phyloP scores from a whole-genome alignment of 169 alveolate genomes.

The Plasmodium relictum region DNA sequence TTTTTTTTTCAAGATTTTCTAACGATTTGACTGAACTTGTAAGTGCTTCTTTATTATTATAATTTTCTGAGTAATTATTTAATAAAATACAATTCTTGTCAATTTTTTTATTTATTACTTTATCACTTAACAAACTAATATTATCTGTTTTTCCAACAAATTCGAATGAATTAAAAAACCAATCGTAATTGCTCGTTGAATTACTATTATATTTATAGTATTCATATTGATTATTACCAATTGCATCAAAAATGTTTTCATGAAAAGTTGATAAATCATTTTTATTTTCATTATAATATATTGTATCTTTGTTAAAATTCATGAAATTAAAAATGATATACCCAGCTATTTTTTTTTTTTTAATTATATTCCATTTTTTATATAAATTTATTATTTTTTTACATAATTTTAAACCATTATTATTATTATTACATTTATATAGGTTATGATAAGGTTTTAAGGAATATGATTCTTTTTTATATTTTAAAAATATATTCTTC shows the following conservation, averaged over 20 bases:
- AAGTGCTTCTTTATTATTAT: no score
- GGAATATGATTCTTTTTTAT: not conserved
- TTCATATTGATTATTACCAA: not conserved
- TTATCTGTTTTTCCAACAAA: conserved; percentile 56
- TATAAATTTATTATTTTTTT: conserved; percentile 23
- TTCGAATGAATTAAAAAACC: conserved; percentile 74
- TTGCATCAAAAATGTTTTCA: conserved; percentile 11
- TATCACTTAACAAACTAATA: not conserved
- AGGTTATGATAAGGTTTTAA: no score
- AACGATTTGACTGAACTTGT: no score
- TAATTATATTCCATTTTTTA: conserved; percentile 19
- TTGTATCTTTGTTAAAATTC: conserved; percentile 26
- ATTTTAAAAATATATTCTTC: not conserved
- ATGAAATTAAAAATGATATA: conserved; percentile 30
- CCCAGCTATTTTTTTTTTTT: conserved; percentile 48
- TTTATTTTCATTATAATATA: conserved; percentile 44
- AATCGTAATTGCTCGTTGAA: conserved; percentile 5
- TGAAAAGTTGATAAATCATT: not conserved
- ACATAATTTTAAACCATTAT: not conserved
- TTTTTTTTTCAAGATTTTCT: no score
- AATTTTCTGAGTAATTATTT: no score
- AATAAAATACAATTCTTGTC: no score
- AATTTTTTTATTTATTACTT: no score
- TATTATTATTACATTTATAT: not conserved
- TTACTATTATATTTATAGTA: not conserved